Conservation (phyloP, 2,329 filamentous ascomycete species). For the Aspergillus piperis region DNA sequence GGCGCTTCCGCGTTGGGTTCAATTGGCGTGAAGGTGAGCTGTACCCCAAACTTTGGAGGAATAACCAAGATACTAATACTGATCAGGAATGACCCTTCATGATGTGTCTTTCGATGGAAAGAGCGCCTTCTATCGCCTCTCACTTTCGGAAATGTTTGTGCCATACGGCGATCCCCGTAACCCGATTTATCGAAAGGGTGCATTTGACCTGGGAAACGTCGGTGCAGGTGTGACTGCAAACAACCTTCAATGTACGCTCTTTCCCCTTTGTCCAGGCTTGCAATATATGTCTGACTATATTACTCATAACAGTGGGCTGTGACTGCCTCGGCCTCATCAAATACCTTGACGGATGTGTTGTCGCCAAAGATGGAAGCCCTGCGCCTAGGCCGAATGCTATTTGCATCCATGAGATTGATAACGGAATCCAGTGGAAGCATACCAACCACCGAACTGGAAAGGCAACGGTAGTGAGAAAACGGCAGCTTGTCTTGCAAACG, state of each 20-base stretch:
- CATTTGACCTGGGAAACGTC: too few species aligned
- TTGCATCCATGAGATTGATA: conserved; percentile 45
- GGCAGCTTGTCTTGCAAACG: conserved; percentile 40
- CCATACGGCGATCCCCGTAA: conserved; percentile 36
- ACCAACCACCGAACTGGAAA: conserved; percentile 42
- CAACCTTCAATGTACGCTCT: too few species aligned
- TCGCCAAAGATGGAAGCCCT: conserved; percentile 35
- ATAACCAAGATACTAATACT: background rate
- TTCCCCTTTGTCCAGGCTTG: too few species aligned
- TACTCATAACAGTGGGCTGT: too few species aligned
- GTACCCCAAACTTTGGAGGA: background rate
- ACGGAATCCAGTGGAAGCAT: conserved; percentile 45
- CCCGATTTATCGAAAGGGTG: too few species aligned
- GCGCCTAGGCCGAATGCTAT: conserved; percentile 44
- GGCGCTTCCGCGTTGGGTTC: conserved; percentile 46
- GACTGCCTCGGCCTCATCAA: conserved; percentile 33
- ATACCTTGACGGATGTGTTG: conserved; percentile 45
- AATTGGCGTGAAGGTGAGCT: conserved; percentile 47
- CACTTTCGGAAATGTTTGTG: conserved; percentile 48
- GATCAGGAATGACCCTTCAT: conserved; percentile 28
- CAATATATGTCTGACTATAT: too few species aligned
- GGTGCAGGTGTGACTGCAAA: too few species aligned
- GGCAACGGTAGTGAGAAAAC: conserved; percentile 34
- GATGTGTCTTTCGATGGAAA: conserved; percentile 43
- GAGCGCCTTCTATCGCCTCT: conserved; percentile 45